Base-by-base conservation (phyloP, 2,329 filamentous ascomycete species). In the Neonectria hederae region DNA sequence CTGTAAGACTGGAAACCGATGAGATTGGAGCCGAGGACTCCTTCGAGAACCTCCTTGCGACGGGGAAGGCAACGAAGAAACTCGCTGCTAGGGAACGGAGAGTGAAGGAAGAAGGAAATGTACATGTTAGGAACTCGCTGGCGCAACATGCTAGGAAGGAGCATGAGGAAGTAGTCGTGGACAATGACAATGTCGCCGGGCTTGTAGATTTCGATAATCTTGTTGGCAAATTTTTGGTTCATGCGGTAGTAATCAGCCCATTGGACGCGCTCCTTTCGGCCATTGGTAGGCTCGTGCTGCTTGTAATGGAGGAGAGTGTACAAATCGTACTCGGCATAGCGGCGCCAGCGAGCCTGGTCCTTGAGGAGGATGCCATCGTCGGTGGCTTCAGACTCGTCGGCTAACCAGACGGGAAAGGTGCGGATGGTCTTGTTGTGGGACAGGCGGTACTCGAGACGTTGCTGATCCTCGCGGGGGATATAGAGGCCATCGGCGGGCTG, bases 301-400 rank as follows among this genome's bases (percentile, higher is more conserved):
- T 97, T 97, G 84, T 98, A 98, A 80, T 98, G 95, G 77, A 97
- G 94, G 10, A 97, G 86, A 1, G 93, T 94, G 81, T 97, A 97
- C 28, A 98, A 84, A 73, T 97, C 92, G 75, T 94, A 90, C 81
- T 97, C 94, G 17, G 94, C 93, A 78, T 96, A 98, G 43, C 92
- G 87, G 68, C 94, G 88, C 95, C 96, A 98, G 68, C 94, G 86
- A 32, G 85, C 84, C 81, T 97, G 94, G 72, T 97, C 92, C 72
- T 90, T 92, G 68, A 98, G 83, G 40, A 87, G 83, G 55, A 94
- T 87, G 42, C 93, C 92, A 38, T 92, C 86, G 0, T 88, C 84
- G 48, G 80, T 77, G 7, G 87, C 85, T 69, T 95, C 91, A 21
- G 86, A 83, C 70, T 93, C 90, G 70, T 97, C 94, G 5, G 88